Evolutionary conservation across 495 filamentous ascomycete genomes (phyloP), one percentile per base, ranked within the genome.

Genomic region (Hypomontagnella submonticulosa): DNA sequence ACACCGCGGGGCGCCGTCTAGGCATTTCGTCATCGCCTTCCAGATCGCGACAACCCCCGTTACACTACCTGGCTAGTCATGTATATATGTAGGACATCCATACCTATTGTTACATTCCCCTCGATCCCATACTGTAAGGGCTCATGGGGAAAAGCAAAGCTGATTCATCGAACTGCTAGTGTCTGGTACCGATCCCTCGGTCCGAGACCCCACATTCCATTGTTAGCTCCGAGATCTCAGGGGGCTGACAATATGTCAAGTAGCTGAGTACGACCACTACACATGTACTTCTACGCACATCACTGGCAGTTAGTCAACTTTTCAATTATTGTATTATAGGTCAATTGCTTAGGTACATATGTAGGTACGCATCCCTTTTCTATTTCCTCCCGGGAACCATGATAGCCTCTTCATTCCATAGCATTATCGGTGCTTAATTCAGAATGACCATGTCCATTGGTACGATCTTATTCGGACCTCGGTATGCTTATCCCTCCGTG

Each of bases 1-100:
- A 8, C 6, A 8, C 49, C 47, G 48, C 33, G 30, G 55, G 27
- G 41, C 16, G 34, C 57, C 57, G 46, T 12, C 50, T 18, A 52
- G 10, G 13, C 9, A 55, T 66, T 19, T 43, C 49, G 50, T 66
- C 48, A 60, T 66, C 16, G 12, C 38, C 42, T 52, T 48, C 47
- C 32, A 41, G 37, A 49, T 51, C 38, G 15, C 30, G 33, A 47
- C 44, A 2, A 32, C 2, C 23, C 23, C 23, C 23, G 23, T 27
- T 27, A 27, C 23, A 27, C 27, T 48, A 48, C 23, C 36, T 40
- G 36, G 9, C 13, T 40, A 40, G 36, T 40, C 13, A 15, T 8
- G 10, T 11, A 44, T 19, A 15, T 38, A 38, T 12, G 20, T 38
- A 12, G 27, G 12, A 20, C 20, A 47, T n/a, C 20, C 7, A 47